Evolutionary conservation across 129 eudicot species (phyloP).

Genomic region (Escallonia herrerae): DNA sequence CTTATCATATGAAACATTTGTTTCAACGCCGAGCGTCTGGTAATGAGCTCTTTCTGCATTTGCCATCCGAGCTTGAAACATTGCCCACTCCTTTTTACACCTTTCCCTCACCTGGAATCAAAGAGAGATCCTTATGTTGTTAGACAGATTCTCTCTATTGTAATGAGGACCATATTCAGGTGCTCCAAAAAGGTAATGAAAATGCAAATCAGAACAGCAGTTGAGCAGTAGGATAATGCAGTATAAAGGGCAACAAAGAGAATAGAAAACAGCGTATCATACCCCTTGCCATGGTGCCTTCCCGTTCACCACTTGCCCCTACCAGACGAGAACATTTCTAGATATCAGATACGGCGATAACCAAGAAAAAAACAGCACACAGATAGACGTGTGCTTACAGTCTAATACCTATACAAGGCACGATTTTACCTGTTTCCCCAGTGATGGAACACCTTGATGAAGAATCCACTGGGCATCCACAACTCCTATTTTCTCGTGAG

Average conservation of each 20-base stretch:
- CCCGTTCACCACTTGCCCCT: constrained; percentile 48
- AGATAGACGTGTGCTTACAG: too few relatives aligned
- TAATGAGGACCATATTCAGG: neutral
- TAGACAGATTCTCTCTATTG: neutral
- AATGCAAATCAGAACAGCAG: neutral
- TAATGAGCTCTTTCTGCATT: constrained; percentile 56
- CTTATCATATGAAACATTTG: neutral
- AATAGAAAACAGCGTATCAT: constrained; percentile 6
- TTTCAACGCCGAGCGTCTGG: constrained; percentile 40
- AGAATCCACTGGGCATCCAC: constrained; percentile 96
- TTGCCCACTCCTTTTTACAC: constrained; percentile 67
- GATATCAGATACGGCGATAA: neutral
- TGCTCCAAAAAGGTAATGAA: neutral
- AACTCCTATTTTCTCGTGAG: constrained; percentile 85
- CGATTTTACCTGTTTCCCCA: constrained; percentile 65
- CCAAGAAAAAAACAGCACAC: too few relatives aligned
- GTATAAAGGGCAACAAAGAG: neutral
- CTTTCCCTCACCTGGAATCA: constrained; percentile 63
- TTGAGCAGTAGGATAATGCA: too few relatives aligned
- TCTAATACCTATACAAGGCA: neutral
- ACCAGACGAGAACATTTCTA: neutral
- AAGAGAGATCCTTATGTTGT: neutral
- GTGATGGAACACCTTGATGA: constrained; percentile 82
- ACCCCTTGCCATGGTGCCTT: constrained; percentile 78
- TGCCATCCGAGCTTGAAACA: constrained; percentile 46